Percentiles rank a stretch among this genome's conserved stretches.
Conservation (phyloP, 2,329 filamentous ascomycete species). For the Berkeleyomyces rouxiae region DNA sequence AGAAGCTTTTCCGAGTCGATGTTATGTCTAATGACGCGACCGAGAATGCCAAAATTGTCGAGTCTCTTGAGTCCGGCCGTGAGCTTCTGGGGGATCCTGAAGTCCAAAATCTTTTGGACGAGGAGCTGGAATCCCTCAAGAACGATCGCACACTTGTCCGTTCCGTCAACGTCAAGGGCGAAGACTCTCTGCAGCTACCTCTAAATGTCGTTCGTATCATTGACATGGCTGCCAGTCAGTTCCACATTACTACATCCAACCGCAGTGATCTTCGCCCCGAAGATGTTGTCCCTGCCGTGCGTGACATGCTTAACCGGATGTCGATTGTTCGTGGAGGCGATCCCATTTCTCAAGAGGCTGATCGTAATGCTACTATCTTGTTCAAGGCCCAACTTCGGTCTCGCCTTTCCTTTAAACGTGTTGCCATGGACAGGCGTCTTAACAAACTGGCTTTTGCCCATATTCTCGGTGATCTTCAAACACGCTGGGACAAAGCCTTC, state of each 20-base stretch:
- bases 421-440: conserved; percentile 71
- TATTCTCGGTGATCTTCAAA: conserved; percentile 78
- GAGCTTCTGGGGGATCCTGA: conserved; percentile 78
- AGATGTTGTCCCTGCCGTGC: conserved; percentile 69
- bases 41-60: conserved; percentile 31
- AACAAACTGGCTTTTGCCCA: conserved; percentile 89
- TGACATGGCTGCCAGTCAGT: conserved; percentile 74
- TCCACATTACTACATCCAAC: conserved; percentile 71
- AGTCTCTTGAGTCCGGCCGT: conserved; percentile 57
- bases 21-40: conserved; percentile 53
- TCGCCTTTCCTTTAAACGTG: conserved; percentile 77
- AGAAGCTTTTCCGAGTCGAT: conserved; percentile 69
- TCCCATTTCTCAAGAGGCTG: conserved; percentile 66
- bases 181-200: conserved; percentile 77
- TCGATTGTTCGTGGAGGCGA: conserved; percentile 78
- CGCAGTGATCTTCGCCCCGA: conserved; percentile 80
- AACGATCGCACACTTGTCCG: conserved; percentile 64
- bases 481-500: conserved; percentile 67
- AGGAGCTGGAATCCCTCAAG: conserved; percentile 66
- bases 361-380: conserved; percentile 72
- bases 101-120: conserved; percentile 71
- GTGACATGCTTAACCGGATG: conserved; percentile 57
- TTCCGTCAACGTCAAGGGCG: conserved; percentile 51
- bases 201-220: conserved; percentile 86
- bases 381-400: conserved; percentile 88